These are phyloP conservation scores for Epichloe bromicola DNA, from an alignment of 2,329 filamentous ascomycete genomes.

Conservation along the genomic window DNA sequence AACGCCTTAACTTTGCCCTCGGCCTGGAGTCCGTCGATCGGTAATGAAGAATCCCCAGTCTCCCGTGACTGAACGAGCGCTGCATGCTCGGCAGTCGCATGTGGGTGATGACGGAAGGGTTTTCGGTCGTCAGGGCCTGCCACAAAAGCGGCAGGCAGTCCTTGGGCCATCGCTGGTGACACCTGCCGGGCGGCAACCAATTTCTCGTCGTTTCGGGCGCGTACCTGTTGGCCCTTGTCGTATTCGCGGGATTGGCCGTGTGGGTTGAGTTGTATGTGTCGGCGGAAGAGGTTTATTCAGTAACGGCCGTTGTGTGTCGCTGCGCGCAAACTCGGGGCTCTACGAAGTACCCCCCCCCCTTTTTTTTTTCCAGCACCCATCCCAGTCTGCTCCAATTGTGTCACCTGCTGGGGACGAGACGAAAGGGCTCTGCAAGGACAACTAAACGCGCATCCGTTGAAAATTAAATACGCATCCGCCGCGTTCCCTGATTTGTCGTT, in stretches of 20 bases:
- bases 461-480: too few relatives aligned
- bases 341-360: too few relatives aligned
- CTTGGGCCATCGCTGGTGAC: slow-evolving; percentile 19
- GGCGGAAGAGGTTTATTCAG: too few relatives aligned
- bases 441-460: too few relatives aligned
- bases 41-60: slow-evolving; percentile 40
- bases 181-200: neutral
- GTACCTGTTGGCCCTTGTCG: neutral
- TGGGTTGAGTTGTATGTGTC: neutral
- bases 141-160: slow-evolving; percentile 16
- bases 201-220: neutral
- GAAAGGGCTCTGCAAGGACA: too few relatives aligned
- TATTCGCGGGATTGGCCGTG: neutral
- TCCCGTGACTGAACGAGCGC: slow-evolving; percentile 46
- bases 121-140: slow-evolving; percentile 18
- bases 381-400: too few relatives aligned
- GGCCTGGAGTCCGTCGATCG: slow-evolving; percentile 24
- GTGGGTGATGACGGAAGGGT: slow-evolving; percentile 16
- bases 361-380: too few relatives aligned
- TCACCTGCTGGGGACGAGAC: too few relatives aligned
- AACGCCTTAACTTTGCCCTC: slow-evolving; percentile 25
- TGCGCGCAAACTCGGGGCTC: too few relatives aligned
- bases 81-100: slow-evolving; percentile 20
- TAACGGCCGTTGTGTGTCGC: too few relatives aligned
- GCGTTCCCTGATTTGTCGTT: too few relatives aligned